Conservation (phyloP, 805 yeast species). For the Ogataea allantospora region DNA sequence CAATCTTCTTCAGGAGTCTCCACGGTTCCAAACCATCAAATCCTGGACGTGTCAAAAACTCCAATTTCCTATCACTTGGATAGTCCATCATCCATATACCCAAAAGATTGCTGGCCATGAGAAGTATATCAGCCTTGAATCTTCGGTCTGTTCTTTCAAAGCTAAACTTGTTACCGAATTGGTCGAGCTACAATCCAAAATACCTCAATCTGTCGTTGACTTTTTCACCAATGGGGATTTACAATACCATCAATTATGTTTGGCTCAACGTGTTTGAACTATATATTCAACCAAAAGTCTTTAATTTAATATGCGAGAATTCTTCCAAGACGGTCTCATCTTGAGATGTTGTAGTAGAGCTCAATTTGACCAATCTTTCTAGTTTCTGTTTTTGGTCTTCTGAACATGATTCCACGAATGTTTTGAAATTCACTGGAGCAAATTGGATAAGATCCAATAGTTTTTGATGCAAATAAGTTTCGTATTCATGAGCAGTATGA, state of each 20-base stretch:
- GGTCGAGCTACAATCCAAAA: not conserved
- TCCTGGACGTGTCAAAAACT: slow-evolving; percentile 1
- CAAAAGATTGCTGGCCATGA: slow-evolving; percentile 5
- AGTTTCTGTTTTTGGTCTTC: slow-evolving; percentile 41
- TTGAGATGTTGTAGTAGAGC: slow-evolving; percentile 14
- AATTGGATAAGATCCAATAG: slow-evolving; percentile 45
- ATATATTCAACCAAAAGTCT: slow-evolving; percentile 40
- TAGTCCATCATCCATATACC: slow-evolving; percentile 5
- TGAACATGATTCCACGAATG: slow-evolving; percentile 39
- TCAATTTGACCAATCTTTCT: slow-evolving; percentile 42
- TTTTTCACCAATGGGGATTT: slow-evolving; percentile 17
- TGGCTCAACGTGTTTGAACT: slow-evolving; percentile 15
- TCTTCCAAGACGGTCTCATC: slow-evolving; percentile 10
- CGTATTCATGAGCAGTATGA: slow-evolving; percentile 23
- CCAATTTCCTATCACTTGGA: not conserved
- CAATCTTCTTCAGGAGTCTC: not conserved
- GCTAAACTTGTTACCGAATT: not conserved
- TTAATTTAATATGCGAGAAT: slow-evolving; percentile 47
- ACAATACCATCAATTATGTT: slow-evolving; percentile 22
- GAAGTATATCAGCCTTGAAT: not conserved
- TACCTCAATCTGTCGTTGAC: slow-evolving; percentile 4
- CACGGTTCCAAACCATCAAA: not conserved
- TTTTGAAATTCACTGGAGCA: slow-evolving; percentile 48
- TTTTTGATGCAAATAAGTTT: slow-evolving; percentile 44
- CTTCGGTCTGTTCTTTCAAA: not conserved